Conservation (phyloP, 768 basidiomycete species). For the Coprinellus micaceus region DNA sequence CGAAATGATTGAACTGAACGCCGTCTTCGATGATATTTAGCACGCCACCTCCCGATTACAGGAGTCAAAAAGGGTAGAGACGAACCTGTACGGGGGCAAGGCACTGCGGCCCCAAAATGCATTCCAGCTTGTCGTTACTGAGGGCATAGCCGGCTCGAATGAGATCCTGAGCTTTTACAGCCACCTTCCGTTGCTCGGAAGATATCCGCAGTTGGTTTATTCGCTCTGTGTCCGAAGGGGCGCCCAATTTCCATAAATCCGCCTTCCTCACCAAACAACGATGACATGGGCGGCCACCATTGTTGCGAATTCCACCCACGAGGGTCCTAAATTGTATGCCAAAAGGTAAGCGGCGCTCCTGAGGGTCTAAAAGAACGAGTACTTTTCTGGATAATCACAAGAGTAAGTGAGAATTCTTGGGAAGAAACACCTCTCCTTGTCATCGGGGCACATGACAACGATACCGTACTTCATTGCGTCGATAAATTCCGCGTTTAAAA, state of each 20-base stretch:
- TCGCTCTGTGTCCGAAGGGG: background rate
- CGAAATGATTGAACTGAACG: background rate
- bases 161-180: no score
- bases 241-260: background rate
- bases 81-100: no score
- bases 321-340: background rate
- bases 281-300: background rate
- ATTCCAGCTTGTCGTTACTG: no score
- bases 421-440: background rate
- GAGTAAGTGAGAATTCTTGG: conserved; percentile 5
- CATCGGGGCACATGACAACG: conserved; percentile 1
- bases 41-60: background rate
- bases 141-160: no score
- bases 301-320: background rate
- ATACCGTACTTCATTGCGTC: conserved; percentile 3
- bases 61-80: no score
- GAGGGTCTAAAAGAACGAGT: background rate
- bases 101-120: no score
- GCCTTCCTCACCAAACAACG: background rate
- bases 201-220: background rate
- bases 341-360: background rate
- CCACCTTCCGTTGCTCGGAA: no score
- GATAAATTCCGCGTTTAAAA: background rate
- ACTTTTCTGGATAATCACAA: conserved; percentile 8
- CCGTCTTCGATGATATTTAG: background rate